These are phyloP conservation scores for Pseudogymnoascus sp. DNA, from an alignment of 2,329 filamentous ascomycete genomes.

Conservation along the genomic window DNA sequence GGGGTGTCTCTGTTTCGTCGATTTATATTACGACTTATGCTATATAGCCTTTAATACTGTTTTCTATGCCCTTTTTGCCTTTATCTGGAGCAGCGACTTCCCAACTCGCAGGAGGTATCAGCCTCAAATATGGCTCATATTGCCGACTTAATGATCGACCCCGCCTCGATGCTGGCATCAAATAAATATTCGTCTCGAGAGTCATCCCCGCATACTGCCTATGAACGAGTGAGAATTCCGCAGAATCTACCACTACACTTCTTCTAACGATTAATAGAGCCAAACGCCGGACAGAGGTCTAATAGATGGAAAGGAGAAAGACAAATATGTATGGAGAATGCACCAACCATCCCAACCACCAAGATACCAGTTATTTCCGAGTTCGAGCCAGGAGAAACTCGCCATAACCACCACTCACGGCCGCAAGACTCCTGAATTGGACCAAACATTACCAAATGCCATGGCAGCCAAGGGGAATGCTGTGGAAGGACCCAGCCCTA, in stretches of 20 bases:
- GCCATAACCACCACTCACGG: constrained; percentile 26
- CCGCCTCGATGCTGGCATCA: constrained; percentile 25
- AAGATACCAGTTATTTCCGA: constrained; percentile 56
- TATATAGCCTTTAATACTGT: constrained; percentile 8
- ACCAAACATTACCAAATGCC: constrained; percentile 40
- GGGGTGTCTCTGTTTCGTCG: constrained; percentile 5
- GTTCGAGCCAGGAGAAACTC: constrained; percentile 37
- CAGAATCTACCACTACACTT: constrained; percentile 8
- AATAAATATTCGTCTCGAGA: constrained; percentile 45
- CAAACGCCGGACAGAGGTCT: not conserved
- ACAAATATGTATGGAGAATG: constrained; percentile 53
- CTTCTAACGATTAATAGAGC: not conserved
- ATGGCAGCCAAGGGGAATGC: constrained; percentile 28
- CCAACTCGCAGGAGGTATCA: constrained; percentile 2
- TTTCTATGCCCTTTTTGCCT: constrained; percentile 1
- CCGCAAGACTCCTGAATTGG: constrained; percentile 22
- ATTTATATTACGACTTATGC: constrained; percentile 6
- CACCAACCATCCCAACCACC: constrained; percentile 42
- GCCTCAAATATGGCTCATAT: constrained; percentile 49
- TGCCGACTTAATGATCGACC: constrained; percentile 47
- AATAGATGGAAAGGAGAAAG: constrained; percentile 25
- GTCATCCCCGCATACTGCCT: constrained; percentile 37
- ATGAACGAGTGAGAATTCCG: constrained; percentile 27
- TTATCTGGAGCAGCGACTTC: constrained; percentile 1
- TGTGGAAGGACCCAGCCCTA: constrained; percentile 30